Evolutionary conservation across 345 rosid species (phyloP).

Genomic region (Boechera retrofracta): DNA sequence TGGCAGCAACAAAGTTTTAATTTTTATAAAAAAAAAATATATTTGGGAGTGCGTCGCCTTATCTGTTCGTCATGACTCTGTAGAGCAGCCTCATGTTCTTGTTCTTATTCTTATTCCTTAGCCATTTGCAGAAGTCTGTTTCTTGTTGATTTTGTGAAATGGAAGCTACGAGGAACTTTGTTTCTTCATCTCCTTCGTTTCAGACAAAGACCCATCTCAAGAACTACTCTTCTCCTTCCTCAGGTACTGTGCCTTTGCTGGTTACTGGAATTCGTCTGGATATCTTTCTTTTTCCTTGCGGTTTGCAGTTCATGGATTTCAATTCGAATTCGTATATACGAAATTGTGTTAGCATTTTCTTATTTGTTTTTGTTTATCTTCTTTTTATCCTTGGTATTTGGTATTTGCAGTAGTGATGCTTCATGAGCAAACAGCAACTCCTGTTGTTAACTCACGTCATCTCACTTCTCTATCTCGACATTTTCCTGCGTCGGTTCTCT

Average conservation of each 20-base stretch:
- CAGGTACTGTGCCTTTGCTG: constrained; percentile 49
- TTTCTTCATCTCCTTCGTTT: constrained; percentile 70
- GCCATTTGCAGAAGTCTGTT: constrained; percentile 7
- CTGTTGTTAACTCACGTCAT: constrained; percentile 57
- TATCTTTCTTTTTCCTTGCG: not conserved
- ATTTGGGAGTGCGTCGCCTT: constrained; percentile 24
- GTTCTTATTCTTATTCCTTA: constrained; percentile 34
- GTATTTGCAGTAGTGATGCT: constrained; percentile 55
- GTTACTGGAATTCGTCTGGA: not conserved
- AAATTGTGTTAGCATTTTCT: not conserved
- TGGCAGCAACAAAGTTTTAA: constrained; percentile 25
- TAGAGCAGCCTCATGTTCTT: constrained; percentile 36
- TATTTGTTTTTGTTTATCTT: not conserved
- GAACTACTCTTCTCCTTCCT: constrained; percentile 51
- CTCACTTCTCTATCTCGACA: constrained; percentile 58
- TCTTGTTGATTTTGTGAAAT: constrained; percentile 40
- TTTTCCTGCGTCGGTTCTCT: constrained; percentile 72
- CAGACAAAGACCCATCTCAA: constrained; percentile 58
- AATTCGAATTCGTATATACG: not conserved
- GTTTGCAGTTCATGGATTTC: not conserved
- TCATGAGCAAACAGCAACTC: constrained; percentile 61
- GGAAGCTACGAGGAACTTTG: constrained; percentile 72
- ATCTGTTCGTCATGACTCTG: constrained; percentile 29
- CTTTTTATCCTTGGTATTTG: not conserved
- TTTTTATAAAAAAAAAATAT: not conserved